Base-by-base conservation (phyloP, 768 basidiomycete species). In the Hericium erinaceus region DNA sequence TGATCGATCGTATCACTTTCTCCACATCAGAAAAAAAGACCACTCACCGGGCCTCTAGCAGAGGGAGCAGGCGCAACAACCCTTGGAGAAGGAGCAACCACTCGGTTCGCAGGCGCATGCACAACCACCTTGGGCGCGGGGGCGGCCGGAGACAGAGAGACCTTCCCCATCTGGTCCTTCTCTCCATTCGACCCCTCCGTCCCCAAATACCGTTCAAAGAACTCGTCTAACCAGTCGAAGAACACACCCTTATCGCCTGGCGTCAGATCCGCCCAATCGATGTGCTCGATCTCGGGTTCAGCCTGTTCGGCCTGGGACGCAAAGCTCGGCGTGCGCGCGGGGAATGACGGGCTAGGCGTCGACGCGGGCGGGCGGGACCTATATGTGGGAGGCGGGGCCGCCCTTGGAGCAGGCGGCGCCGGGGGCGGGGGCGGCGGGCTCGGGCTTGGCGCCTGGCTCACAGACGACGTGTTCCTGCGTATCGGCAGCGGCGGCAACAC, bases 191-290 rank as follows among this genome's bases (percentile, higher is more conserved):
- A 4, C 28, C 28, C 28, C 28, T 33, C 28, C 28, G 28, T 33
- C 28, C 28, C 40, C 20, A 75, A 67, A 52, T 72, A 73, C 38
- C 76, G 74, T 15, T 80, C 76, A 64, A 92, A 92, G 70, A 84
- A 91, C 64, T 90, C 89, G 66, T 92, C 89, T 20, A 92, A 73
- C 88, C 89, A 91, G 58, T 70, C 70, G 68, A 91, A 92, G 65
- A 92, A 87, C 24, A 74, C 80, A 33, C 80, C 72, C 66, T 89
- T 91, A 64, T 92, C 87, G 66, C 84, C 77, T 20, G 67, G 64
- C 2, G 81, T 79, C 50, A 92, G 74, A 67, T 87, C 82, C 5
- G 75, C 68, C 89, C 89, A 92, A 66, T 89, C 82, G 33, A 91
- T 80, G 41, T 40, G 55, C 5, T 58, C 64, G 40, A 41, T 41